Conservation (phyloP, 2,329 filamentous ascomycete genomes). For the Aspergillus sp. region DNA sequence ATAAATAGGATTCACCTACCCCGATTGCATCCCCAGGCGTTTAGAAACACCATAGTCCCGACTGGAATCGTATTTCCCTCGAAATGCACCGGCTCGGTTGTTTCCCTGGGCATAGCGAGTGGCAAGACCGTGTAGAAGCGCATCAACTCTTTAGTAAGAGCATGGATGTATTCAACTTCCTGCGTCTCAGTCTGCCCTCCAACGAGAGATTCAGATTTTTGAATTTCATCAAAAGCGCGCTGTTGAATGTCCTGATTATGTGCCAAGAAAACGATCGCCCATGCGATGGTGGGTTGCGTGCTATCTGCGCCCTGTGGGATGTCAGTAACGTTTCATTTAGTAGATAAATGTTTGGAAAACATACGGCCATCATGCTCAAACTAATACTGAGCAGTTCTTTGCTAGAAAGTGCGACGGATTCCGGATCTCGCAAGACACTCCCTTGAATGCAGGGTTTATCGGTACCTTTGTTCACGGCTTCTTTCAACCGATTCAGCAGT, state of each 20-base stretch:
- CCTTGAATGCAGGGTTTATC: conserved; percentile 2
- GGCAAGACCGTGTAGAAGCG: neutral
- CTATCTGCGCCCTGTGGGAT: neutral
- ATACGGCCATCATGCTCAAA: conserved; percentile 2
- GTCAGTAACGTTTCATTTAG: neutral
- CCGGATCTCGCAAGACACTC: neutral
- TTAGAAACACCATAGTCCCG: neutral
- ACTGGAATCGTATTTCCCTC: neutral
- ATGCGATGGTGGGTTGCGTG: neutral
- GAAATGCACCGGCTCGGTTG: neutral
- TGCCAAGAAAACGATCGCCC: conserved; percentile 1
- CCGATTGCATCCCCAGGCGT: neutral
- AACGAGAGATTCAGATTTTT: neutral
- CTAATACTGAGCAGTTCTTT: conserved; percentile 1
- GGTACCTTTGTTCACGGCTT: neutral
- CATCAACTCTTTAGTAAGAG: neutral
- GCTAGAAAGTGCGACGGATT: neutral
- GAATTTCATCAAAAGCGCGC: neutral
- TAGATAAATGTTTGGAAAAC: neutral
- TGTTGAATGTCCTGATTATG: conserved; percentile 2
- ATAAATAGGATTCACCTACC: neutral
- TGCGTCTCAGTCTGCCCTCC: neutral
- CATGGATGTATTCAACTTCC: neutral
- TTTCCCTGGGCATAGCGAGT: neutral
- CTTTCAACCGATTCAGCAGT: neutral